A percentile compares a stretch with the other conserved stretches of the same genome.
Conservation (phyloP, 768 basidiomycete species). For the Leccinum subgranulosum region DNA sequence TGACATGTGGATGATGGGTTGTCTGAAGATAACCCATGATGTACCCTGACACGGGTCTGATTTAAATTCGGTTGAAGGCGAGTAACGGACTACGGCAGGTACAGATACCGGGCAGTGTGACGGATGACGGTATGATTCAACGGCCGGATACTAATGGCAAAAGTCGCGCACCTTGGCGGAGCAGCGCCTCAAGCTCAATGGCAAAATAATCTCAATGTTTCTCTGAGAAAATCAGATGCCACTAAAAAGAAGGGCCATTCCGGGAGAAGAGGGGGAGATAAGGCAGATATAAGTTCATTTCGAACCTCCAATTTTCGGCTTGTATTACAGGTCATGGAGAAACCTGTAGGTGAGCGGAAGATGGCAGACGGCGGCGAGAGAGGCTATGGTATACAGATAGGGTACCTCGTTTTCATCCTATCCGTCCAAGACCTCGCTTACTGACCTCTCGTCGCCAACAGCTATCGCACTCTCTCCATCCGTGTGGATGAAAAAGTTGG, state of each 20-base stretch:
- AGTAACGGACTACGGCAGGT: not conserved
- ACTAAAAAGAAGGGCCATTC: not conserved
- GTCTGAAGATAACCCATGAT: not conserved
- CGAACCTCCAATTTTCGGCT: not conserved
- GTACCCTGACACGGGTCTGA: not conserved
- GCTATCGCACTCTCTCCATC: slow-evolving; percentile 46
- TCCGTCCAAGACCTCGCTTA: not conserved
- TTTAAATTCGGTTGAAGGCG: not conserved
- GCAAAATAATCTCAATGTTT: slow-evolving; percentile 23
- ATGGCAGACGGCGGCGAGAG: slow-evolving; percentile 10
- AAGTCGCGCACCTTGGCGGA: slow-evolving; percentile 21
- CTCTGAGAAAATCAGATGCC: not conserved
- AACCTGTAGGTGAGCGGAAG: slow-evolving; percentile 9
- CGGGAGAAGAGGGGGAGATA: slow-evolving; percentile 5
- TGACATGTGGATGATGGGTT: not conserved
- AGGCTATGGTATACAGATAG: slow-evolving; percentile 31
- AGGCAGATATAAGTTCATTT: slow-evolving; percentile 13
- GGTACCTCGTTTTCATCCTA: slow-evolving; percentile 6
- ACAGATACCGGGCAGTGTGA: not conserved
- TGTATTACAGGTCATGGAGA: slow-evolving; percentile 17
- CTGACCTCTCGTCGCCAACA: slow-evolving; percentile 6
- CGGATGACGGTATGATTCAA: not conserved
- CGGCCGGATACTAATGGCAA: slow-evolving; percentile 18
- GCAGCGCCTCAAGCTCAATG: slow-evolving; percentile 9
- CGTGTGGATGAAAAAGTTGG: slow-evolving; percentile 35